Base-by-base conservation (phyloP, 2,329 filamentous ascomycete genomes). In the Lachnellula occidentalis region DNA sequence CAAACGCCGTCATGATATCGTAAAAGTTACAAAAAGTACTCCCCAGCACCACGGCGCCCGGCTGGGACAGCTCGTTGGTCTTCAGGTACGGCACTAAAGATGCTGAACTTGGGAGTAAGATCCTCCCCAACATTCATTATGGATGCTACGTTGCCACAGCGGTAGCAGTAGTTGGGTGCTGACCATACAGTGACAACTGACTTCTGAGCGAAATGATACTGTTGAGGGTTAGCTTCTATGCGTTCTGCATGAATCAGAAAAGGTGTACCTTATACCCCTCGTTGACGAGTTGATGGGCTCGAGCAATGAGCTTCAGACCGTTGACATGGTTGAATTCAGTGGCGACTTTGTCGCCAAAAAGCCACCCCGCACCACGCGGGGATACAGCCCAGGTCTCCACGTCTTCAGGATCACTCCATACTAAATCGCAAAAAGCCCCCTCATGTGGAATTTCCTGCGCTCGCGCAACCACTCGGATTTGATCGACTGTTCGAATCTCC, bases 131-230 rank as follows among this genome's bases (percentile, higher is more conserved):
- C 85, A 50, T 91, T 91, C 86, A 96, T 96, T 69, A 96, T 95
- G 5, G 81, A 85, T 19, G 85, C 85, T 58, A 88, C 75, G 56
- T 77, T 82, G 48, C 74, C 74, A 56, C 73, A 76, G 46, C 73
- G 70, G 59, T 75, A 75, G 63, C 73, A 75, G 64, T 76, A 76
- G 57, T 76, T 76, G 15, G 73, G 73, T 21, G 73, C 73, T 22
- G 72, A 74, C 79, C 85, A 88, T 22, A 88, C 85, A 1, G 85
- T 88, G 17, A 96, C 92, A 42, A 96, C 92, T 12, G 95, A 95
- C 74, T 94, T 92, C 70, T 96, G 89, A 51, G 87, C 81, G 73
- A 97, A 97, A 70, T 97, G 92, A 71, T 95, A 97, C 82, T 90
- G 54, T 34, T 50, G 6, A 34, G 27, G 31, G 58, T 75, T 64